Conservation (phyloP, 345 rosid species). For the Microthlaspi erraticum region DNA sequence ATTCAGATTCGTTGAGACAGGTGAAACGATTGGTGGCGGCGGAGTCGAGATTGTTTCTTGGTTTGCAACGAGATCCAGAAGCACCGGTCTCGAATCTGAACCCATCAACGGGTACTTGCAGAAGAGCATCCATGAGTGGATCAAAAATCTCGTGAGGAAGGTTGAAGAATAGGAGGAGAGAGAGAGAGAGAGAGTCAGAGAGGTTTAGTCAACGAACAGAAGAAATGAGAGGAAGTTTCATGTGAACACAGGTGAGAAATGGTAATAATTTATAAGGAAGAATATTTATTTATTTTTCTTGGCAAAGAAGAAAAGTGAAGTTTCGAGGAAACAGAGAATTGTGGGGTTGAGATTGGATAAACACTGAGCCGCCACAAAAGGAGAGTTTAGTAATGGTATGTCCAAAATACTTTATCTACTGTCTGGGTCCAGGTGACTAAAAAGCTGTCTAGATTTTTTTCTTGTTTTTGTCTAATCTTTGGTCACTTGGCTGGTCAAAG, state of each 20-base stretch:
- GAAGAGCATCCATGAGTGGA: slow-evolving; percentile 41
- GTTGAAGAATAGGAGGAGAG: neutral
- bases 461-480: too few relatives aligned
- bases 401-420: neutral
- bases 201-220: slow-evolving; percentile 28
- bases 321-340: slow-evolving; percentile 37
- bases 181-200: neutral
- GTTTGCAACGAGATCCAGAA: slow-evolving; percentile 42
- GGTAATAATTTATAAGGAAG: slow-evolving; percentile 8
- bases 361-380: slow-evolving; percentile 42
- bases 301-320: slow-evolving; percentile 28
- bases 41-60: slow-evolving; percentile 36
- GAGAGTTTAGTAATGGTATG: slow-evolving; percentile 19
- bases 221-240: slow-evolving; percentile 29
- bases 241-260: slow-evolving; percentile 33
- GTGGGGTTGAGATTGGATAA: slow-evolving; percentile 24
- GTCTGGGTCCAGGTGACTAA: slow-evolving; percentile 7
- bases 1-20: slow-evolving; percentile 27
- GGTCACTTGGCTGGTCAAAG: too few relatives aligned
- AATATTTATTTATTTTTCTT: slow-evolving; percentile 1
- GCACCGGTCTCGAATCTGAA: slow-evolving; percentile 30
- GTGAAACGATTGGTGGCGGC: slow-evolving; percentile 27
- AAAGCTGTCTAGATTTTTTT: too few relatives aligned
- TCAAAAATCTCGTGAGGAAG: slow-evolving; percentile 14
- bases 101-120: slow-evolving; percentile 36